These are phyloP conservation scores for Plantago elongata DNA, from an alignment of 257 asterid species.

Conservation along the genomic window DNA sequence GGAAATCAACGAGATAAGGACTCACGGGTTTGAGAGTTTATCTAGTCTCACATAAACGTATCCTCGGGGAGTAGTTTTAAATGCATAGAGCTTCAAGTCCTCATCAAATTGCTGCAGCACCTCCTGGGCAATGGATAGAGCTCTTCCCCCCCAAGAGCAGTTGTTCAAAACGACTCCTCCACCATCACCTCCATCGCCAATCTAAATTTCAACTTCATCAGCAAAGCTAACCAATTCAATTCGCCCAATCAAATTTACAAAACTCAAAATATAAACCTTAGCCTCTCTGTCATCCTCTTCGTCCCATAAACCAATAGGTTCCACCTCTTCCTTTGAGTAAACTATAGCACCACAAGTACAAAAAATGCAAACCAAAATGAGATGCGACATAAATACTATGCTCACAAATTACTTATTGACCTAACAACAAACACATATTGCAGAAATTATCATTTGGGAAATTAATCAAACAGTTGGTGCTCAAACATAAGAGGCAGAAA, in stretches of 20 bases:
- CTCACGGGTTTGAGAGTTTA: conserved; percentile 71
- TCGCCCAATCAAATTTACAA: conserved; percentile 6
- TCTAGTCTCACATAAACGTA: conserved; percentile 84
- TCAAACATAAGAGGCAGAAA: too few species aligned
- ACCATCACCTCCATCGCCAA: conserved; percentile 95
- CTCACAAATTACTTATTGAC: background rate
- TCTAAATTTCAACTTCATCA: conserved; percentile 28
- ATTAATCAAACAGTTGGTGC: too few species aligned
- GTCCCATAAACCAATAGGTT: conserved; percentile 87
- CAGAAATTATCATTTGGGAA: too few species aligned
- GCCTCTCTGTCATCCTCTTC: conserved; percentile 83
- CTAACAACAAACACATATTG: too few species aligned
- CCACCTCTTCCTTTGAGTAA: conserved; percentile 50
- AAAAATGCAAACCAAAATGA: conserved; percentile 1
- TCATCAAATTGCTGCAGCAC: conserved; percentile 51
- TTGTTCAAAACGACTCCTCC: conserved; percentile 72
- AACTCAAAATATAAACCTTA: conserved; percentile 36
- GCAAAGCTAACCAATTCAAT: background rate
- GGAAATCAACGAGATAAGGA: background rate
- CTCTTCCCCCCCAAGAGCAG: conserved; percentile 83
- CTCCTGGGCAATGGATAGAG: conserved; percentile 50
- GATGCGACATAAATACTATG: background rate
- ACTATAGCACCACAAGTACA: conserved; percentile 28
- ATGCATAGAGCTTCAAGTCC: conserved; percentile 67
- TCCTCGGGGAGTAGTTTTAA: conserved; percentile 77